Evolutionary conservation across 2,329 filamentous ascomycete species (phyloP).

Genomic region (Calonectria pauciramosa): DNA sequence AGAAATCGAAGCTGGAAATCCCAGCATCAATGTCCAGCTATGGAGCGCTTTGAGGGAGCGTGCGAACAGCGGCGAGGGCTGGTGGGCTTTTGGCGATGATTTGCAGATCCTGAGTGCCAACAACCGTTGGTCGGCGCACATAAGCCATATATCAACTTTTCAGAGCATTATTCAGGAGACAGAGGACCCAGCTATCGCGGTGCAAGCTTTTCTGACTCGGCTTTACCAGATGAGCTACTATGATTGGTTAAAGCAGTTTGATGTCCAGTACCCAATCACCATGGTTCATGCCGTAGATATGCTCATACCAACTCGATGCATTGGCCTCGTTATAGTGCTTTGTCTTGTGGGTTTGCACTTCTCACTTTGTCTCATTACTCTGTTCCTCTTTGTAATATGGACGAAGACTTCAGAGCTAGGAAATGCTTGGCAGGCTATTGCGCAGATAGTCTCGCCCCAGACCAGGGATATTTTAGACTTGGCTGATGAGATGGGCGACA

Average conservation of each 20-base stretch:
- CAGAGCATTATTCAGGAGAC: constrained; percentile 15
- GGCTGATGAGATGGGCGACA: constrained; percentile 8
- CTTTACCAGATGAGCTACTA: constrained; percentile 23
- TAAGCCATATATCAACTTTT: constrained; percentile 5
- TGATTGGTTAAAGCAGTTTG: neutral
- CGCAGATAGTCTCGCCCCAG: constrained; percentile 22
- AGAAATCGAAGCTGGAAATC: neutral
- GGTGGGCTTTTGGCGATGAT: neutral
- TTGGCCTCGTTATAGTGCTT: neutral
- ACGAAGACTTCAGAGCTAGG: constrained; percentile 20
- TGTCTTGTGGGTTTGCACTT: constrained; percentile 12
- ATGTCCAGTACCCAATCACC: neutral
- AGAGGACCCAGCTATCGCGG: neutral
- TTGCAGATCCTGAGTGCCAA: neutral
- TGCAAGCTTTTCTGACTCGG: neutral
- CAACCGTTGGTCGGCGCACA: neutral
- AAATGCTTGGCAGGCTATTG: constrained; percentile 28
- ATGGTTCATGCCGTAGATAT: neutral
- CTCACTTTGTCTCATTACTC: neutral
- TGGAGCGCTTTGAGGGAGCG: neutral
- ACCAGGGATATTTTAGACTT: constrained; percentile 25
- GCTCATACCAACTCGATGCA: constrained; percentile 12
- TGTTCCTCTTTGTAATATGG: constrained; percentile 1
- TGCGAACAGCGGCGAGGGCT: neutral
- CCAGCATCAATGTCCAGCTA: neutral